These are phyloP conservation scores for Boletus pseudo-olivaceus DNA, from an alignment of 768 basidiomycete species.

Conservation along the genomic window DNA sequence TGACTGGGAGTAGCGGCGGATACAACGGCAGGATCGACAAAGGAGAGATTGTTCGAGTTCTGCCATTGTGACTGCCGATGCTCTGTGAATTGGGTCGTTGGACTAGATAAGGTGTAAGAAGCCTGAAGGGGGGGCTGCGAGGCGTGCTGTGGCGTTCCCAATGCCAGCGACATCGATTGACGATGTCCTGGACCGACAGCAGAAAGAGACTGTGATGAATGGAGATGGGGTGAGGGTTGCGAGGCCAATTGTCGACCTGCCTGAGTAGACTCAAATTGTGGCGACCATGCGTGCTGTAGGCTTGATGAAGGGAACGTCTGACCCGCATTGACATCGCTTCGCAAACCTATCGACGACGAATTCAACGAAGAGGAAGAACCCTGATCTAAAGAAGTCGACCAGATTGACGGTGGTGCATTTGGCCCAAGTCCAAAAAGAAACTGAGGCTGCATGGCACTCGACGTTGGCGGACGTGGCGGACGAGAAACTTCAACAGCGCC, in stretches of 20 bases:
- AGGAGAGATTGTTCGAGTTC: constrained; percentile 4
- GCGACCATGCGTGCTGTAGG: constrained; percentile 19
- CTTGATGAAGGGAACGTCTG: constrained; percentile 14
- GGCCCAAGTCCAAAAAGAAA: constrained; percentile 53
- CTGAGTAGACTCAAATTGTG: constrained; percentile 26
- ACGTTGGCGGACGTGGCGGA: constrained; percentile 12
- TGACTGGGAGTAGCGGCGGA: constrained; percentile 10
- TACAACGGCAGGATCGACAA: constrained; percentile 24
- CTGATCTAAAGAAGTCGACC: constrained; percentile 60
- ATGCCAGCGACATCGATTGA: constrained; percentile 14
- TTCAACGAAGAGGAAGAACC: constrained; percentile 19
- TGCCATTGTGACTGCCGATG: constrained; percentile 15
- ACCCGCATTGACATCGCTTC: constrained; percentile 10
- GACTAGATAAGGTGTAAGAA: constrained; percentile 7
- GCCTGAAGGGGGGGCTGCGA: constrained; percentile 12
- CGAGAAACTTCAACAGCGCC: constrained; percentile 16
- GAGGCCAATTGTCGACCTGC: constrained; percentile 2
- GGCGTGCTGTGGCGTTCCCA: constrained; percentile 14
- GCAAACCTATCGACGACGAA: constrained; percentile 8
- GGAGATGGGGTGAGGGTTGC: constrained; percentile 14
- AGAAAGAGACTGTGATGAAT: constrained; percentile 9
- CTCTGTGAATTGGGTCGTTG: constrained; percentile 7
- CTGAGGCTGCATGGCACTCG: constrained; percentile 37
- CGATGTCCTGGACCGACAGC: constrained; percentile 12
- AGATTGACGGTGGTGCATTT: constrained; percentile 55